These are phyloP conservation scores for Leccinum pachyderme DNA, from an alignment of 1,284 basidiomycete species.

Conservation along the genomic window DNA sequence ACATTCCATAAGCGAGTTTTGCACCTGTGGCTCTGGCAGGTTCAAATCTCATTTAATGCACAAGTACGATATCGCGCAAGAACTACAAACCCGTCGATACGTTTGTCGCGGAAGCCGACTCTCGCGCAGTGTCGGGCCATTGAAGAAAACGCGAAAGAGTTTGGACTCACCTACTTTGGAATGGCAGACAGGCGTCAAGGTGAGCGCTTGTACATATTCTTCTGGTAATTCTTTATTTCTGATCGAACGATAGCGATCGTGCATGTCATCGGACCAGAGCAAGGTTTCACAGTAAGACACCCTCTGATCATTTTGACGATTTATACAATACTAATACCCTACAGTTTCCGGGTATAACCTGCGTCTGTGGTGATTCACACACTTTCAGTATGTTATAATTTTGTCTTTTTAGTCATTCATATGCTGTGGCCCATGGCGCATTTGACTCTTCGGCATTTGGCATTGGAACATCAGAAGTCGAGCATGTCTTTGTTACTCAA, in stretches of 20 bases:
- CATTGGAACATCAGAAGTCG: slow-evolving; percentile 95
- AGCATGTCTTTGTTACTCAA: slow-evolving; percentile 96
- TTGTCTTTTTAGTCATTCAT: slow-evolving; percentile 2
- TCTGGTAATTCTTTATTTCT: not conserved
- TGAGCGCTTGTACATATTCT: slow-evolving; percentile 31
- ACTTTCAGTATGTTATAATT: slow-evolving; percentile 67
- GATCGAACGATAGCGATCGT: slow-evolving; percentile 72
- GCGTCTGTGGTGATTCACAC: slow-evolving; percentile 95
- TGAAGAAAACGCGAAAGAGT: slow-evolving; percentile 94
- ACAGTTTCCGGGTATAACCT: slow-evolving; percentile 90
- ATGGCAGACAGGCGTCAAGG: slow-evolving; percentile 90
- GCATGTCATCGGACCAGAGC: slow-evolving; percentile 94
- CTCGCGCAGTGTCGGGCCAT: slow-evolving; percentile 87
- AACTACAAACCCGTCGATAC: slow-evolving; percentile 73
- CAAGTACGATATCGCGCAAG: slow-evolving; percentile 83
- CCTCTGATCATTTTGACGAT: not conserved
- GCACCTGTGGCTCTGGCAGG: not conserved
- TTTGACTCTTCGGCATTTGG: slow-evolving; percentile 96
- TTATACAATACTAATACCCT: not conserved
- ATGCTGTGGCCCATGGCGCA: slow-evolving; percentile 78
- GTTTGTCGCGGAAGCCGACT: slow-evolving; percentile 89
- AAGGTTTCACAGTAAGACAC: slow-evolving; percentile 82
- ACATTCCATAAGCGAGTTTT: slow-evolving; percentile 78
- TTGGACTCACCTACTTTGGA: slow-evolving; percentile 94
- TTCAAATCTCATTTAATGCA: slow-evolving; percentile 9